Base-by-base conservation (phyloP, 2,329 filamentous ascomycete species). In the Ophiocordyceps camponoti-leonardi region DNA sequence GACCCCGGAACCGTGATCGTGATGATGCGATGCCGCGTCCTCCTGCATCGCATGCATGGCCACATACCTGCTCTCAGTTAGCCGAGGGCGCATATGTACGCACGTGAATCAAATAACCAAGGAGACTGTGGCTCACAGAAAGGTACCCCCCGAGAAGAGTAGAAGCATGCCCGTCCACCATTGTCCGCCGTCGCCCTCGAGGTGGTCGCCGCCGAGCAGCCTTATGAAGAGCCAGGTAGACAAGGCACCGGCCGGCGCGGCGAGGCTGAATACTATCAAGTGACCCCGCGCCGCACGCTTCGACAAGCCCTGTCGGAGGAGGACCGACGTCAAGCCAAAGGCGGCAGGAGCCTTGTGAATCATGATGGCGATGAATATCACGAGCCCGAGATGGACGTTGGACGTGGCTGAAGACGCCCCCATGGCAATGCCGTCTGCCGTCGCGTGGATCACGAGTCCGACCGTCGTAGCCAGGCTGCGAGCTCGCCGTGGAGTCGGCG, bases 41-140 rank as follows among this genome's bases (percentile, higher is more conserved):
- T 94, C 88, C 58, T 93, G 85, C 86, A 96, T 94, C 1, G 88
- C 87, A 58, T 98, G 92, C 88, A 96, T 95, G 1, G 92, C 92
- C 41, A 98, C 92, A 57, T 96, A 94, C 54, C 86, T 93, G 28
- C 31, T 18, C 16, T 14, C 20, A 14, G 22, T 28, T 11, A 39
- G 43, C n/a, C 13, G 20, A 20, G 6, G 20, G 11, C 23, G 7
- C n/a, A 37, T 16, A 11, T 7, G 18, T 3, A 12, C 11, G n/a
- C n/a, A n/a, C n/a, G n/a, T n/a, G n/a, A n/a, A n/a, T n/a, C n/a
- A n/a, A n/a, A n/a, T n/a, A n/a, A n/a, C n/a, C n/a, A n/a, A n/a
- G n/a, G n/a, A n/a, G n/a, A n/a, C n/a, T n/a, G n/a, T n/a, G n/a
- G 22, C 84, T 75, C 67, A 95, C 82, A 98, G 64, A 58, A 98